Base-by-base conservation (phyloP, 108 stramenopile genomes). In the Nannochloropsis oceanica region DNA sequence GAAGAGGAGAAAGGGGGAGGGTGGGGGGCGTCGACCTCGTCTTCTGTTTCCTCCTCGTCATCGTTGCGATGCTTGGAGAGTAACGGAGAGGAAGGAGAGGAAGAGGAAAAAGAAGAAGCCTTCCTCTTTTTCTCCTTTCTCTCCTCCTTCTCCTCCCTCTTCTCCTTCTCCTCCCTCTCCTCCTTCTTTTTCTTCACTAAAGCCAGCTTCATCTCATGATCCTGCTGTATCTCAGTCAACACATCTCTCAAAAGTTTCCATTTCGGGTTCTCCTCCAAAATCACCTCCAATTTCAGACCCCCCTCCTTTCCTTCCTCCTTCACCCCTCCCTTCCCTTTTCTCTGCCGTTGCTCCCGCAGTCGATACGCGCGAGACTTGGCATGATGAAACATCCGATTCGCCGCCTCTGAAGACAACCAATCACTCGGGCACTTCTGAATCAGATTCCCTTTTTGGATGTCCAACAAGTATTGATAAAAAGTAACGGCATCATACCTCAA, bases 241-340 rank as follows among this genome's bases (percentile, higher is more conserved):
- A 99, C 91, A 44, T 94, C 92, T 26, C 86, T 86, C 82, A 97
- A 85, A 12, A 97, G 88, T 13, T 85, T 90, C 93, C 96, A 97
- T 88, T 99, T 99, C 25, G 97, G 95, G 88, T 94, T 96, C 85
- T 94, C 94, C 89, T 98, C 96, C 82, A 97, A 82, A 1, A 94
- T 88, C 10, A 93, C 91, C 26, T 91, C 84, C 43, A 97, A 84
- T 26, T 83, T 88, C 79, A 43, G 20, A 13, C n/a, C 13, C 27
- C 13, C 42, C 25, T 26, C 44, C 14, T 84, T 89, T 20, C 11
- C 8, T 25, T 13, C 27, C 44, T 11, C 26, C 25, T 73, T 25
- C 12, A 24, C 80, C 79, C 43, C 25, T 8, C 1, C 14, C 24
- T n/a, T 0, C 27, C 18, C 25, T 18, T 27, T 81, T 0, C 26